Evolutionary conservation across 192 early-diverging fungal species (phyloP), one percentile per base, ranked within the genome.

Genomic region (Coemansia sp.): DNA sequence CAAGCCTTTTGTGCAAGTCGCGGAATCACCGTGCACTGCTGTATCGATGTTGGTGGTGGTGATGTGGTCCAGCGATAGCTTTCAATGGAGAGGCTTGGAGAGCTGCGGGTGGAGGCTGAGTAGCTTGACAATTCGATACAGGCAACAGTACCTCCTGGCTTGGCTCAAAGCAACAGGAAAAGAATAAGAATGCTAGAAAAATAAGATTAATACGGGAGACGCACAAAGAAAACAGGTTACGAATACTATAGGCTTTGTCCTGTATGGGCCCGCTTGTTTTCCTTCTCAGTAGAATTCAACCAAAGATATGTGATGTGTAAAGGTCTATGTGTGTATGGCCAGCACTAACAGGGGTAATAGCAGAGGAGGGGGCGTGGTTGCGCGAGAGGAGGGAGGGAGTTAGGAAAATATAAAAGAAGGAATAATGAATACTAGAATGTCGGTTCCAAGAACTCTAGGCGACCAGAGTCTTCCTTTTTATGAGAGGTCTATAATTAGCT

Each of bases 391-490:
- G n/a, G 14, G 50, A 54, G 25, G 52, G n/a, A n/a, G n/a, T n/a
- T n/a, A 54, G 8, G 52, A 50, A 11, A 36, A 36, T 9, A 52
- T 25, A 27, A 20, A 6, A 25, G 30, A 54, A 31, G 29, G 17
- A 30, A 33, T 33, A 54, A 54, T 54, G 17, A 2, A 33, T 30
- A 33, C 7, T 54, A 6, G 52, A 54, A 19, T 4, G 7, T 7
- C 17, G 52, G 14, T 54, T 54, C 47, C 52, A 54, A 54, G 52
- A 54, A 54, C 29, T 19, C 27, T 33, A 11, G 7, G 30, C 52
- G 52, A 54, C 28, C 5, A 50, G 48, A 17, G 30, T 3, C 52
- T 54, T 54, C 30, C 52, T 54, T 54, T 54, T 54, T 48, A 48
- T 48, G 45, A 54, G 45, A 54, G 30, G 29, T 31, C 7, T 33